Evolutionary conservation across 1,139 yeast species (phyloP), one percentile per base, ranked within the genome.

Genomic region (Candida sojae): DNA sequence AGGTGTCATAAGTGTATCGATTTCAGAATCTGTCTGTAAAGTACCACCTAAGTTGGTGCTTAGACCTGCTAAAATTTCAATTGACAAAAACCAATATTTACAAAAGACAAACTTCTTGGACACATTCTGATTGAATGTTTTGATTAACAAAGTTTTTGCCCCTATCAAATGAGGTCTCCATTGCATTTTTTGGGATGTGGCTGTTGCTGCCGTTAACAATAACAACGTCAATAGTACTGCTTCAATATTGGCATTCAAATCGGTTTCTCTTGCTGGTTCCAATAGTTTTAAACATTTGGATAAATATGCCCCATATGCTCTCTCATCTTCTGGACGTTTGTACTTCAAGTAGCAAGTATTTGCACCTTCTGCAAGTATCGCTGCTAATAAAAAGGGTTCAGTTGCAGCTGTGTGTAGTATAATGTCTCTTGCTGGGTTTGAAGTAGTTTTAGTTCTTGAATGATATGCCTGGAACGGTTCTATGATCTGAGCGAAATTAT

Each of bases 111-210:
- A 61, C n/a, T 68, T 62, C 26, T 68, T 62, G 28, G 71, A 61
- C 57, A 52, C 55, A 10, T 59, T 52, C 13, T 47, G 43, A 28
- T 45, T 50, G 11, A 66, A 70, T 13, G 77, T 68, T 51, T 80
- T 80, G 46, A 83, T 66, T 39, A 82, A 64, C 17, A 84, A 64
- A 51, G 82, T 86, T 48, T 84, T 83, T 0, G 87, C 88, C 28
- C 88, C 89, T 51, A 77, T 71, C 48, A 84, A 66, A 66, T 84
- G 90, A 0, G 87, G 83, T 52, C 89, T 70, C 90, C 90, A 85
- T 54, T 79, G 79, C 44, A 81, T 80, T 57, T 79, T 77, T 1
- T 81, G 71, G 36, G 63, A 63, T 7, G 84, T 72, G 0, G 88
- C 88, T 54, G 85, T 82, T 48, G 84, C 85, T 52, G 86, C 77